Evolutionary conservation across 768 basidiomycete genomes (phyloP).

Genomic region (Calocybe cyanea): DNA sequence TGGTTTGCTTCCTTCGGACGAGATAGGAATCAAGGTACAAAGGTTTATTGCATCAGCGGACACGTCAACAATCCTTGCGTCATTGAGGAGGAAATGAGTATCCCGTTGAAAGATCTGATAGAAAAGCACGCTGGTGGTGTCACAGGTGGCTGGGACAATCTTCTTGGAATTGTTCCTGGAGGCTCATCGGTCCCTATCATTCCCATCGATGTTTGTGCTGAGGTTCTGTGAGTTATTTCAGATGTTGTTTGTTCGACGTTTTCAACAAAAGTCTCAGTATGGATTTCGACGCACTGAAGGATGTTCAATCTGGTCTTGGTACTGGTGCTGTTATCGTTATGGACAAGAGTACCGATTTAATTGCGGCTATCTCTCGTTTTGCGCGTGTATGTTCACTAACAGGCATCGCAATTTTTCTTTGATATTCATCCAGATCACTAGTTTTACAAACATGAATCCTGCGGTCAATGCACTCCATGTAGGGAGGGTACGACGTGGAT

Average conservation of each 20-base stretch:
- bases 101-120: conserved; percentile 87
- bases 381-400: conserved; percentile 52
- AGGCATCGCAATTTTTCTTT: background rate
- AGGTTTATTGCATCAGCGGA: conserved; percentile 93
- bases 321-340: conserved; percentile 99
- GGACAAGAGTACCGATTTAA: conserved; percentile 96
- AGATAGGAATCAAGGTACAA: conserved; percentile 93
- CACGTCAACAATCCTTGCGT: conserved; percentile 99
- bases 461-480: conserved; percentile 95
- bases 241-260: background rate
- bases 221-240: conserved; percentile 72
- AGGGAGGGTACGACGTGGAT: conserved; percentile 97
- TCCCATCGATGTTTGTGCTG: conserved; percentile 75
- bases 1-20: conserved; percentile 96
- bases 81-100: conserved; percentile 99
- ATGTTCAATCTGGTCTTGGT: conserved; percentile 93
- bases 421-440: conserved; percentile 21
- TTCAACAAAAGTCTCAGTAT: conserved; percentile 49
- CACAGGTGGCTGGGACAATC: conserved; percentile 92
- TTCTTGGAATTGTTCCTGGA: conserved; percentile 95
- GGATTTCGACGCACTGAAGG: conserved; percentile 98
- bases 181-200: conserved; percentile 93
- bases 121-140: conserved; percentile 98
- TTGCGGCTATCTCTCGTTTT: conserved; percentile 93
- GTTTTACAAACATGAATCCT: conserved; percentile 99